Percentiles rank a stretch among this genome's conserved stretches.
These are phyloP conservation scores for Wickerhamomyces subpelliculosus DNA, from an alignment of 805 yeast genomes.

Conservation along the genomic window DNA sequence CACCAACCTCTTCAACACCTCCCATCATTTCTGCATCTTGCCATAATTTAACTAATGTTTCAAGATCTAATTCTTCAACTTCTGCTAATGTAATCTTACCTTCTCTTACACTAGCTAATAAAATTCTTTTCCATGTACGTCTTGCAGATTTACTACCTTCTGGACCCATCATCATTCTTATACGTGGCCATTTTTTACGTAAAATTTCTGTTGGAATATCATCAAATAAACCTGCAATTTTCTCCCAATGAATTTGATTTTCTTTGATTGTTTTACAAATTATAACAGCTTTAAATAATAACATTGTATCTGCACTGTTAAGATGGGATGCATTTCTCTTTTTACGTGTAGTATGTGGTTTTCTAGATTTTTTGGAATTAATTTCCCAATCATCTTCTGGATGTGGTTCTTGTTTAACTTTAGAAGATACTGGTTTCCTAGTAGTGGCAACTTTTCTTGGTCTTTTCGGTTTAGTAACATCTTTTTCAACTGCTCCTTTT, in stretches of 20 bases:
- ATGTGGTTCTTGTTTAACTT: background rate
- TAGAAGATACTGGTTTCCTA: background rate
- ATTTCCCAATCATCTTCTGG: background rate
- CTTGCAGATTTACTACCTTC: constrained; percentile 48
- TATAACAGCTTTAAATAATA: constrained; percentile 55
- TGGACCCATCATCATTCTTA: constrained; percentile 54
- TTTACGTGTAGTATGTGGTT: background rate
- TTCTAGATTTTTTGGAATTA: background rate
- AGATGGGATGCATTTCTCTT: constrained; percentile 15
- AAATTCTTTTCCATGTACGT: constrained; percentile 59
- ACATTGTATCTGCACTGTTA: constrained; percentile 11
- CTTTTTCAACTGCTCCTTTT: no score
- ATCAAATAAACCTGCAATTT: constrained; percentile 44
- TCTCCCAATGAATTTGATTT: constrained; percentile 57
- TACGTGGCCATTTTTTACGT: constrained; percentile 63
- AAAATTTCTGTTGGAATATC: constrained; percentile 37
- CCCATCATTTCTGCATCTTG: constrained; percentile 36
- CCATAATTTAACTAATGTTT: constrained; percentile 60
- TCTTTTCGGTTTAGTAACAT: no score
- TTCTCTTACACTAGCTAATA: constrained; percentile 50
- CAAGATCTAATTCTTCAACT: constrained; percentile 43
- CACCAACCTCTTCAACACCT: constrained; percentile 9
- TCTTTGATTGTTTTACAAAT: constrained; percentile 57
- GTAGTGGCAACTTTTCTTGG: no score
- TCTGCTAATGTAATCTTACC: constrained; percentile 45